Conservation (phyloP, 257 asterid genomes). For the Linderniella brevidens region DNA sequence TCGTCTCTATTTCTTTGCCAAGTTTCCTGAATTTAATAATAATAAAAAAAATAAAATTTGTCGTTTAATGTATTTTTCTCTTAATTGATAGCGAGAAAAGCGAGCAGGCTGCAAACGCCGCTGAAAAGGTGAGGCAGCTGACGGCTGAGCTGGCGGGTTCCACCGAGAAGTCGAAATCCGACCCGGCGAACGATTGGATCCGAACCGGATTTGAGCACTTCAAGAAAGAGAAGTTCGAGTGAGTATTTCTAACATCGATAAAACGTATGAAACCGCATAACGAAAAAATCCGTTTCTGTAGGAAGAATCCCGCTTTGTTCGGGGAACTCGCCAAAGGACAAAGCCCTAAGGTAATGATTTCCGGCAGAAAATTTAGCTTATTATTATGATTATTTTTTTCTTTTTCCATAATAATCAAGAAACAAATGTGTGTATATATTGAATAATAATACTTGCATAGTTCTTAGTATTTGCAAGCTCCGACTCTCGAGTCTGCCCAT, state of each 20-base stretch:
- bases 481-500: conserved; percentile 57
- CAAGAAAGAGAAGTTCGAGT: conserved; percentile 24
- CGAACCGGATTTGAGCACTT: conserved; percentile 45
- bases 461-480: conserved; percentile 48
- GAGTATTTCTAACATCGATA: not conserved
- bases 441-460: conserved; percentile 15
- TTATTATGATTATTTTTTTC: too few relatives aligned
- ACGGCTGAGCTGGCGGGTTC: conserved; percentile 42
- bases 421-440: too few relatives aligned
- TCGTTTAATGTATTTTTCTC: too few relatives aligned
- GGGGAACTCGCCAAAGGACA: conserved; percentile 31
- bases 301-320: conserved; percentile 26
- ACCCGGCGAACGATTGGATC: conserved; percentile 38
- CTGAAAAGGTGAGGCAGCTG: conserved; percentile 45
- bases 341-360: conserved; percentile 25
- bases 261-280: conserved; percentile 1
- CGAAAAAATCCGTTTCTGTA: not conserved
- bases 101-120: conserved; percentile 51
- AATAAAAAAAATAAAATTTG: too few relatives aligned
- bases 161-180: conserved; percentile 13
- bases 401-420: too few relatives aligned
- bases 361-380: not conserved
- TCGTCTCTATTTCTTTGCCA: too few relatives aligned
- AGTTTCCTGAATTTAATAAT: too few relatives aligned
- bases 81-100: conserved; percentile 43